A percentile compares a stretch with the other conserved stretches of the same genome.
These are phyloP conservation scores for Pittosporum tobira DNA, from an alignment of 129 eudicot genomes.

Conservation along the genomic window DNA sequence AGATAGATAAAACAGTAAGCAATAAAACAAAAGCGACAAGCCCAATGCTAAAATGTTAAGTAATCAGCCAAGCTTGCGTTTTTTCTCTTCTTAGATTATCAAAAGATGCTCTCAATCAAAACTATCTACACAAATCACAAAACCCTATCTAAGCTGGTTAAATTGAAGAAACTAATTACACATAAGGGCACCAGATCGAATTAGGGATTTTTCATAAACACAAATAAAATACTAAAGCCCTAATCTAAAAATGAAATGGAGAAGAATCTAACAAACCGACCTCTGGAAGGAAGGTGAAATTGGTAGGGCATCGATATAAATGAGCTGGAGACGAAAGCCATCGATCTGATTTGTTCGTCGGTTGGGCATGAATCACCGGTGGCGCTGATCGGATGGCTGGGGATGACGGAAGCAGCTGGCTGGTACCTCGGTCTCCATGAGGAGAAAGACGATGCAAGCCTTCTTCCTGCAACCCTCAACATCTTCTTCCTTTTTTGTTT, in stretches of 20 bases:
- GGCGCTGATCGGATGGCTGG: conserved; percentile 17
- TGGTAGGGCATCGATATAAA: not conserved
- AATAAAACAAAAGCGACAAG: no score
- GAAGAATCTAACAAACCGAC: not conserved
- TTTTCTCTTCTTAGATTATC: no score
- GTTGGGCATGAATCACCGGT: no score
- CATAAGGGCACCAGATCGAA: not conserved
- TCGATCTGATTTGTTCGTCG: no score
- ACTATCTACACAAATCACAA: no score
- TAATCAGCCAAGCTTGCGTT: no score
- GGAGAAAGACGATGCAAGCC: conserved; percentile 35
- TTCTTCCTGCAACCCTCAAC: conserved; percentile 39
- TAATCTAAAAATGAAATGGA: not conserved
- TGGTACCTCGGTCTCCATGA: conserved; percentile 22
- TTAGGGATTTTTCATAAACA: not conserved
- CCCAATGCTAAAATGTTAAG: no score
- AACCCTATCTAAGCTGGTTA: no score
- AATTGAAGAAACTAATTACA: not conserved
- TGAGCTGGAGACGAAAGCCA: not conserved
- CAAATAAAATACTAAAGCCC: not conserved
- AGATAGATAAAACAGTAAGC: no score
- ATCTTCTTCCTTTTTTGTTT: conserved; percentile 14
- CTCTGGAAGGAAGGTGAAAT: conserved; percentile 17
- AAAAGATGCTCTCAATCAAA: no score
- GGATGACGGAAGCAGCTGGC: conserved; percentile 17